phyloP scores from a whole-genome alignment of 768 basidiomycete species.

The Boletus tylopilopsis region DNA sequence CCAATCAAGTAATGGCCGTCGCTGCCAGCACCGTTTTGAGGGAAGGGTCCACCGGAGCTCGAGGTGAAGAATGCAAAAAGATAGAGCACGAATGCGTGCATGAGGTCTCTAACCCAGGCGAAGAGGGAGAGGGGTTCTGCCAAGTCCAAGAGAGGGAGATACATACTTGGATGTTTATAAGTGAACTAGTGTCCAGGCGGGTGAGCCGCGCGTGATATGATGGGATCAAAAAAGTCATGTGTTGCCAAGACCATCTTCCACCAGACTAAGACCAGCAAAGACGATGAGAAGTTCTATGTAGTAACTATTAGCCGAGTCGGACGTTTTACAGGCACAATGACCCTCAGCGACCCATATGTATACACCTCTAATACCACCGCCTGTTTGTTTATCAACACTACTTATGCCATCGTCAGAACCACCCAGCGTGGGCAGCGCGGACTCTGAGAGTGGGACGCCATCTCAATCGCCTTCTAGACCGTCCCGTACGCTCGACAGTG shows the following conservation, averaged over 20 bases:
- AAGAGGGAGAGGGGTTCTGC: conserved; percentile 16
- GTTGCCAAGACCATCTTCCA: no score
- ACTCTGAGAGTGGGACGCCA: background rate
- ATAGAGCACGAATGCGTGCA: conserved; percentile 40
- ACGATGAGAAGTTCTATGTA: no score
- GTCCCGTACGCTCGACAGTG: conserved; percentile 51
- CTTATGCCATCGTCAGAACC: conserved; percentile 27
- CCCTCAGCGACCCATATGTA: no score
- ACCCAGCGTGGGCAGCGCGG: conserved; percentile 17
- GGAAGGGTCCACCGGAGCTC: conserved; percentile 30
- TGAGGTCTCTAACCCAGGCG: conserved; percentile 33
- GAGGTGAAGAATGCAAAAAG: conserved; percentile 40
- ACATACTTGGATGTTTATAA: conserved; percentile 15
- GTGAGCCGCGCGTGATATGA: no score
- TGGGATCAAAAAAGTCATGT: no score
- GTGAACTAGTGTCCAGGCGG: no score
- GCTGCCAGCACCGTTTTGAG: background rate
- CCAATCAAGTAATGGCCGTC: conserved; percentile 24
- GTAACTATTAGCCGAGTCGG: no score
- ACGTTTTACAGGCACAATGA: no score
- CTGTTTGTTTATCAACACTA: no score
- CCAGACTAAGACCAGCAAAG: no score
- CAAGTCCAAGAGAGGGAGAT: conserved; percentile 17
- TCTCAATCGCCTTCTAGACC: background rate
- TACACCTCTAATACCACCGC: no score